Conservation (phyloP, 2,329 filamentous ascomycete genomes). For the Kalaharituber pfeilii region DNA sequence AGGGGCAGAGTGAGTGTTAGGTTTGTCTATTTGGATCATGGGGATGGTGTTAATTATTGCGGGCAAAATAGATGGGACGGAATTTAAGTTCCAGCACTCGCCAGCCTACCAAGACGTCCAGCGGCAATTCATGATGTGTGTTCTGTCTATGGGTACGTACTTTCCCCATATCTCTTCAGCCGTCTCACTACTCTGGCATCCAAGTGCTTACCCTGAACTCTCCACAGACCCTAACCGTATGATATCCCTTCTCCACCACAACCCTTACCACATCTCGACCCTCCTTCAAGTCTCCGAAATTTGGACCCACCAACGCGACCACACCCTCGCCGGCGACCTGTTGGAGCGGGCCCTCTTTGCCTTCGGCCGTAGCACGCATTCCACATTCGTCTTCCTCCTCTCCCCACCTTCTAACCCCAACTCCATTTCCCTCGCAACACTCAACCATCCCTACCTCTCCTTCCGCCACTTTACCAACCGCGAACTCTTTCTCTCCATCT, state of each 20-base stretch:
- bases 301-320: constrained; percentile 78
- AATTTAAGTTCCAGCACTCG: constrained; percentile 67
- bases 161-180: neutral
- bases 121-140: constrained; percentile 55
- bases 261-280: constrained; percentile 82
- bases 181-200: too few species aligned
- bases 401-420: constrained; percentile 28
- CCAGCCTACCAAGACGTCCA: constrained; percentile 57
- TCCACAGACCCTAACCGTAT: constrained; percentile 55
- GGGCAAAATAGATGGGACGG: constrained; percentile 39
- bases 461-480: constrained; percentile 74
- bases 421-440: neutral
- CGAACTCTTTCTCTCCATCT: constrained; percentile 79
- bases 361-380: constrained; percentile 75
- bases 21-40: too few species aligned
- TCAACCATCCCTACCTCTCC: constrained; percentile 42
- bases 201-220: neutral
- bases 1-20: too few species aligned
- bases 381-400: constrained; percentile 59
- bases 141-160: constrained; percentile 47
- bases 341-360: constrained; percentile 83
- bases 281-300: constrained; percentile 88
- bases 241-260: constrained; percentile 53
- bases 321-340: constrained; percentile 68
- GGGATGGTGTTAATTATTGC: constrained; percentile 7